Base-by-base conservation (phyloP, 1,284 basidiomycete species). In the Somion occarium region DNA sequence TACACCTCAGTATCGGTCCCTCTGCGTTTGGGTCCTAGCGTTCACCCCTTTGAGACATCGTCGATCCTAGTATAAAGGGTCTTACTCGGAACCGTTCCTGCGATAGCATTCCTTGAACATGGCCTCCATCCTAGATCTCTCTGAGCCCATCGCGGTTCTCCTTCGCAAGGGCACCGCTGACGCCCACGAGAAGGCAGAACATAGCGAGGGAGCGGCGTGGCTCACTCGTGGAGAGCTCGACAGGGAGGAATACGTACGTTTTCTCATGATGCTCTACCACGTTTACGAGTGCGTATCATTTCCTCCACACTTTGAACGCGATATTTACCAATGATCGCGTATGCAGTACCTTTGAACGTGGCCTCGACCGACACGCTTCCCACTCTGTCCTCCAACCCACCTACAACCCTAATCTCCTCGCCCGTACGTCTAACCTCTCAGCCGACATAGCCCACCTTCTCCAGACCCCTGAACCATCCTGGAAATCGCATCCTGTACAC, bases 221-320 rank as follows among this genome's bases (percentile, higher is more conserved):
- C 71, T 91, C 43, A 72, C 82, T 19, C 75, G 74, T 46, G 87
- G 87, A 13, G 72, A 78, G 58, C 73, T 90, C 38, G 71, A 73
- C 51, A 76, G 77, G 60, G 74, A 79, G 39, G 85, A 89, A 62
- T 90, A 90, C 64, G 67, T 83, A 18, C 75, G 79, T 44, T 89
- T 82, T 69, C 73, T 89, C 38, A 82, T 86, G 72, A 82, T 88
- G 72, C 75, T 92, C 7, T 90, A 84, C 80, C 78, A 88, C 58
- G 72, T 92, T 19, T 93, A 92, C 69, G 72, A 82, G 88, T 91
- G 60, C 71, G 84, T 76, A 23, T 18, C 45, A 27, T 44, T 39
- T 46, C 38, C 50, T 25, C 37, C 44, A 37, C 27, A 25, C 12
- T 38, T 26, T 34, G 19, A 19, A 23, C 12, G 15, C 41, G 18